phyloP scores from a whole-genome alignment of 2,329 filamentous ascomycete genomes.

The Clonostachys rosea region DNA sequence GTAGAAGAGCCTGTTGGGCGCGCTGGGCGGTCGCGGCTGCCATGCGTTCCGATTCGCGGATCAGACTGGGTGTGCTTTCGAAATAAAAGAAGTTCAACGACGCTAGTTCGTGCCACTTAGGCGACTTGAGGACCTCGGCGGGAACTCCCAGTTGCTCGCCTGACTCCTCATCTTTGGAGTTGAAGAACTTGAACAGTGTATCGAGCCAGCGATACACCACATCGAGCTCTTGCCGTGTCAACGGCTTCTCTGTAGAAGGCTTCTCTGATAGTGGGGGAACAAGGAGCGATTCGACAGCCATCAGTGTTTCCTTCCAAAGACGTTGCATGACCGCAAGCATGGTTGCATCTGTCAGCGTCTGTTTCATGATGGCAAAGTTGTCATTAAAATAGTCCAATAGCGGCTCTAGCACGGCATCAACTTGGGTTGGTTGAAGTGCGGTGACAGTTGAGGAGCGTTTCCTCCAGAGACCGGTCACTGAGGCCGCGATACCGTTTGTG shows the following conservation, averaged over 20 bases:
- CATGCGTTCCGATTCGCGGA: constrained; percentile 95
- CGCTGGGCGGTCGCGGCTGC: constrained; percentile 78
- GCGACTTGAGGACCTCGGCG: constrained; percentile 86
- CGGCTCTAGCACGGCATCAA: constrained; percentile 76
- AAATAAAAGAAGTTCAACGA: constrained; percentile 99
- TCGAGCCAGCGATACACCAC: constrained; percentile 94
- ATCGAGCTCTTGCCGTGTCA: constrained; percentile 85
- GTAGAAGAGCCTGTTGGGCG: constrained; percentile 62
- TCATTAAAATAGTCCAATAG: constrained; percentile 95
- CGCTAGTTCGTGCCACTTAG: constrained; percentile 96
- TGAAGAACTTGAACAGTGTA: constrained; percentile 90
- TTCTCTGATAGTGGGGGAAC: constrained; percentile 96
- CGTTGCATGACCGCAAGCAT: constrained; percentile 99
- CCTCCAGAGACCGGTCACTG: constrained; percentile 66
- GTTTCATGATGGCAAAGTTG: constrained; percentile 98
- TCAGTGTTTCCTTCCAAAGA: constrained; percentile 94
- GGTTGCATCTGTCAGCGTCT: constrained; percentile 88
- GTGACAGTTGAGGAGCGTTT: constrained; percentile 51
- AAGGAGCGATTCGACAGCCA: constrained; percentile 83
- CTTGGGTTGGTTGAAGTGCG: constrained; percentile 63
- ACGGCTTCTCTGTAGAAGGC: constrained; percentile 75
- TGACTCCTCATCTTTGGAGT: constrained; percentile 79
- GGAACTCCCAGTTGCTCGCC: constrained; percentile 83
- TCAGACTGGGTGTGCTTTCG: constrained; percentile 83
- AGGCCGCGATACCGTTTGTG: constrained; percentile 63